Base-by-base conservation (phyloP, 164 flowering plant species). In the Sextonia rubra region DNA sequence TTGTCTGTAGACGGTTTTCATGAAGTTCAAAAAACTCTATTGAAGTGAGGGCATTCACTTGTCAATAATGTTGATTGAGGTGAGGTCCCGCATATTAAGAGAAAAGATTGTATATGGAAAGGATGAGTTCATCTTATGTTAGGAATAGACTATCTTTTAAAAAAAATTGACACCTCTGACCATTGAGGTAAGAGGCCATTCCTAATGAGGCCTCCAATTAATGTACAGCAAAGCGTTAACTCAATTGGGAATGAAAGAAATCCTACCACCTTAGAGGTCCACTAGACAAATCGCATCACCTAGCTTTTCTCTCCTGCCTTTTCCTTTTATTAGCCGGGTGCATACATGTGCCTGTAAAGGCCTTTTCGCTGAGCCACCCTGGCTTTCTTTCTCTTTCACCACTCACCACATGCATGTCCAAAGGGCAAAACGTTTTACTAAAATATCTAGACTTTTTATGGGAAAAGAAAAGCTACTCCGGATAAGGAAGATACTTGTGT, bases 401-500 rank as follows among this genome's bases (percentile, higher is more conserved):
- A 58, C 18, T 23, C 61, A 58, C 60, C 60, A 56, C 9, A 20
- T 56, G 60, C 60, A 20, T 20, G 23, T 56, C 2, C 22, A 6
- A 17, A 20, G 60, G 60, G 60, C 22, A 18, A 56, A 60, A 60
- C 24, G 63, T 20, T 61, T 61, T 12, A 25, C 27, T 24, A 25
- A 52, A 61, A 61, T 7, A 61, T 52, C n/a, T 12, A 52, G 17
- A 52, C 58, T 52, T 52, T 52, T 52, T 20, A 12, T 27, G 15
- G 44, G 4, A 2, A 26, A 29, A 26, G 14, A 52, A 65, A 65
- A 29, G 47, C 47, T 52, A 22, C 4, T 27, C n/a, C 30, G 64
- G 75, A 72, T 72, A 55, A 52, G 69, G 47, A 27, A 18, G 23
- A 15, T 15, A 26, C 37, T 20, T 8, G 22, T 48, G 69, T 72